Conservation (phyloP, 2,329 filamentous ascomycete species). For the Pseudogymnoascus verrucosus region DNA sequence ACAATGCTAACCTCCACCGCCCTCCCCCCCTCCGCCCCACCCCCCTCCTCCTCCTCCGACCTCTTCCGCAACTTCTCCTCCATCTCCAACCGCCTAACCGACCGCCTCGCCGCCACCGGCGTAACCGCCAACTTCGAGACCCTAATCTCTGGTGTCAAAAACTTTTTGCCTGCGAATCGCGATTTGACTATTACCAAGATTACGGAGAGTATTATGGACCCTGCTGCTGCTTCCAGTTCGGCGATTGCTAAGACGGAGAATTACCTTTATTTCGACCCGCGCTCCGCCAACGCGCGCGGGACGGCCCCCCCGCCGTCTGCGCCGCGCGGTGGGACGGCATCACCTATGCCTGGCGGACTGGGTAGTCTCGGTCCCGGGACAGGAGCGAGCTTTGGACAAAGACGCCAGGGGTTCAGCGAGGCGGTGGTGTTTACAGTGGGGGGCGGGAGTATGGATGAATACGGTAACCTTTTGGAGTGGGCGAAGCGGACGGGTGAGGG, state of each 20-base stretch:
- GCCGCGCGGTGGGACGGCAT: slow-evolving; percentile 36
- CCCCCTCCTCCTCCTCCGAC: slow-evolving; percentile 58
- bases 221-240: slow-evolving; percentile 76
- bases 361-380: slow-evolving; percentile 43
- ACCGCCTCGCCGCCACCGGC: slow-evolving; percentile 83
- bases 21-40: slow-evolving; percentile 47
- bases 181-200: slow-evolving; percentile 97
- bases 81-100: slow-evolving; percentile 84
- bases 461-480: slow-evolving; percentile 96
- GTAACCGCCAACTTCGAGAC: slow-evolving; percentile 87
- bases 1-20: slow-evolving; percentile 91
- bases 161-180: slow-evolving; percentile 91
- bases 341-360: slow-evolving; percentile 37
- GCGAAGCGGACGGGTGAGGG: slow-evolving; percentile 61
- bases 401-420: slow-evolving; percentile 81
- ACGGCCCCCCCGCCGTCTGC: slow-evolving; percentile 76
- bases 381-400: slow-evolving; percentile 80
- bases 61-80: slow-evolving; percentile 90
- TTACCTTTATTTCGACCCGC: slow-evolving; percentile 95
- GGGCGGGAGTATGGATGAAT: slow-evolving; percentile 97
- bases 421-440: slow-evolving; percentile 92
- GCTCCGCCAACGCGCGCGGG: slow-evolving; percentile 84
- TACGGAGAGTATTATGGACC: slow-evolving; percentile 96
- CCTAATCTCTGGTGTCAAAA: slow-evolving; percentile 92
- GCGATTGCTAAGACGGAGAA: slow-evolving; percentile 94